phyloP scores from a whole-genome alignment of 495 filamentous ascomycete genomes.

The Penicillium subrubescens region DNA sequence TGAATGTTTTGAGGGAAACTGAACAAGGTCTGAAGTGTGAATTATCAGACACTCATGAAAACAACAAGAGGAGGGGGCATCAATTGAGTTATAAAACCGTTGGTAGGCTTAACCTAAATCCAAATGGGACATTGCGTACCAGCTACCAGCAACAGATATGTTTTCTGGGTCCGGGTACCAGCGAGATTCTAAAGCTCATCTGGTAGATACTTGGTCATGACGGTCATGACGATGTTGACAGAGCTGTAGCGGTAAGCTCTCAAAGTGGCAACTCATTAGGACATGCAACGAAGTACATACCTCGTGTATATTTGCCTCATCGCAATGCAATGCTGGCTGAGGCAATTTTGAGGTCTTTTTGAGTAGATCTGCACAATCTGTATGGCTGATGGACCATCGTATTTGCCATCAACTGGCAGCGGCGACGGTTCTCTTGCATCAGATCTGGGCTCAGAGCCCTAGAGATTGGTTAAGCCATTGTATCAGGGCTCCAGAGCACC shows the following conservation, averaged over 20 bases:
- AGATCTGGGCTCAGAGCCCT: not conserved
- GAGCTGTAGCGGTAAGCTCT: not conserved
- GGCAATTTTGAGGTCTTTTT: slow-evolving; percentile 24
- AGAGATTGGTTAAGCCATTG: slow-evolving; percentile 22
- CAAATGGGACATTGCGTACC: slow-evolving; percentile 8
- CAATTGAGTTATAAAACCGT: slow-evolving; percentile 19
- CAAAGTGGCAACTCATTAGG: slow-evolving; percentile 21
- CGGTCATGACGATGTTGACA: slow-evolving; percentile 11
- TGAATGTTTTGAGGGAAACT: not conserved
- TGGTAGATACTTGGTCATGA: slow-evolving; percentile 2
- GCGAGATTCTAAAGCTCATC: slow-evolving; percentile 10
- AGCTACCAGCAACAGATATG: not conserved
- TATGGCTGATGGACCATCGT: slow-evolving; percentile 13
- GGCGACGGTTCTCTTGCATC: slow-evolving; percentile 16
- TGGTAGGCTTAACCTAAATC: slow-evolving; percentile 15
- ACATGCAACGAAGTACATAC: not conserved
- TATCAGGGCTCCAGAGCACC: slow-evolving; percentile 8
- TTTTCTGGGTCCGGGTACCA: slow-evolving; percentile 17
- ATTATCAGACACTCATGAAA: slow-evolving; percentile 7
- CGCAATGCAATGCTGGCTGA: slow-evolving; percentile 9
- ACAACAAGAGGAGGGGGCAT: slow-evolving; percentile 3
- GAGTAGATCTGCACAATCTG: slow-evolving; percentile 8
- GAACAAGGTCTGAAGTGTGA: slow-evolving; percentile 1
- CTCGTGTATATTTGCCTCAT: slow-evolving; percentile 20
- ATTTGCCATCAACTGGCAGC: slow-evolving; percentile 26